Percentiles rank a stretch among this genome's conserved stretches.
phyloP scores from a whole-genome alignment of 306 rosid genomes.

The Ceratonia siliqua region DNA sequence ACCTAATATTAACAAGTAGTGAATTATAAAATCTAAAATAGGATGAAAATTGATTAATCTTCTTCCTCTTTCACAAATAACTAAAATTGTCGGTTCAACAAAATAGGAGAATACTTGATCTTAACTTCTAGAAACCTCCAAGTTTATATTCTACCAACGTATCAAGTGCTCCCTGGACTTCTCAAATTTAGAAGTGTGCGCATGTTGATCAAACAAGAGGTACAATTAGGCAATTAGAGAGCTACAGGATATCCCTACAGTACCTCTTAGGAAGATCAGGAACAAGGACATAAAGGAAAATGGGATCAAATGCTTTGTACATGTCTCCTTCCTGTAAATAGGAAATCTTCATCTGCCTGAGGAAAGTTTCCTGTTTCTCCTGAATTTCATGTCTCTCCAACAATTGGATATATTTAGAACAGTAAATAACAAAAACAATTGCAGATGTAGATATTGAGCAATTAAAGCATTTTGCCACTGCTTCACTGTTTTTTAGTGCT shows the following conservation, averaged over 20 bases:
- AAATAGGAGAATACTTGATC: background rate
- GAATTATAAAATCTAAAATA: too few species aligned
- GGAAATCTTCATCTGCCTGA: constrained; percentile 54
- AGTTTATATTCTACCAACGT: background rate
- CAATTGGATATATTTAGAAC: constrained; percentile 58
- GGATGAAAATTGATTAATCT: background rate
- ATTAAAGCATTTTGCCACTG: constrained; percentile 75
- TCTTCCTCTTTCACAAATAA: background rate
- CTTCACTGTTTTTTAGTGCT: constrained; percentile 90
- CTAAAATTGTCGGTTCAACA: too few species aligned
- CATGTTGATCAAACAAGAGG: constrained; percentile 14
- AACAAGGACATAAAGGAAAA: constrained; percentile 68
- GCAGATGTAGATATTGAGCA: constrained; percentile 77
- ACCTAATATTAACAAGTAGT: constrained; percentile 16
- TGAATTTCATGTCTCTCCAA: constrained; percentile 52
- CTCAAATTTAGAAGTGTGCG: background rate
- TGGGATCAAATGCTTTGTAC: constrained; percentile 52
- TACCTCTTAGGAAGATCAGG: constrained; percentile 93
- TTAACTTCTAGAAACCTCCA: background rate
- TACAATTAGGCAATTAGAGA: background rate
- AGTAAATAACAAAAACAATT: constrained; percentile 63
- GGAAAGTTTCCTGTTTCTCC: constrained; percentile 55
- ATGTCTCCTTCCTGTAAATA: constrained; percentile 36
- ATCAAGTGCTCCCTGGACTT: background rate
- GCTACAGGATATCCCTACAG: background rate